Percentiles rank a stretch among this genome's conserved stretches.
Conservation (phyloP, 164 flowering plant genomes). For the Taxillus chinensis region DNA sequence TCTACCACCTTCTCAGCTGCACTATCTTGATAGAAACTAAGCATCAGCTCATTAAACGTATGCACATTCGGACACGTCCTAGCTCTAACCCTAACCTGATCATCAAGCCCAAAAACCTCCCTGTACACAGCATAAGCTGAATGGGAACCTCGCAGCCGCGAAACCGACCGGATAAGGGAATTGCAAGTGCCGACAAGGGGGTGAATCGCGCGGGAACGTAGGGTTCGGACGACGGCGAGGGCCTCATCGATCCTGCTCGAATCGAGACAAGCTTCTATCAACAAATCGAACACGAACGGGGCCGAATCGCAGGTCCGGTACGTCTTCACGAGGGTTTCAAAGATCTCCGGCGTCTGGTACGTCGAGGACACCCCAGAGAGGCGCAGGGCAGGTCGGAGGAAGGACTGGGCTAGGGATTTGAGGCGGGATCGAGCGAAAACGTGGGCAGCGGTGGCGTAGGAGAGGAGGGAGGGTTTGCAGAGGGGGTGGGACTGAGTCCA, state of each 20-base stretch:
- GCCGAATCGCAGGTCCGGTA: conserved; percentile 67
- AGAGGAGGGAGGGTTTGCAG: conserved; percentile 43
- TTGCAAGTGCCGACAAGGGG: conserved; percentile 40
- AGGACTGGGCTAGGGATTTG: conserved; percentile 26
- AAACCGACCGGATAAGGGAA: conserved; percentile 36
- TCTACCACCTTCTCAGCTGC: conserved; percentile 36
- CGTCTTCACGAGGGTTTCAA: conserved; percentile 46
- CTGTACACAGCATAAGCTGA: conserved; percentile 35
- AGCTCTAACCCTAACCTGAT: conserved; percentile 11
- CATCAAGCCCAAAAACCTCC: conserved; percentile 36
- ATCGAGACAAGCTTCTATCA: conserved; percentile 43
- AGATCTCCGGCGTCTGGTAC: conserved; percentile 22
- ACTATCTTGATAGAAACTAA: conserved; percentile 41
- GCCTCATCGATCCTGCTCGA: conserved; percentile 40
- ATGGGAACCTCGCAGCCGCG: conserved; percentile 28
- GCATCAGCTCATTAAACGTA: conserved; percentile 58
- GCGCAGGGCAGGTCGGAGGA: conserved; percentile 40
- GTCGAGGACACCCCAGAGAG: conserved; percentile 7
- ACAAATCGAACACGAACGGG: conserved; percentile 83
- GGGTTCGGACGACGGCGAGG: conserved; percentile 34
- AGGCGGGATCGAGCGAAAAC: conserved; percentile 59
- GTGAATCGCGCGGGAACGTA: conserved; percentile 39
- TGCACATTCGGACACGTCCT: conserved; percentile 41
- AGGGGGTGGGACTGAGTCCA: conserved; percentile 45
- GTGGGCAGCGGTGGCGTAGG: conserved; percentile 67